A percentile compares a stretch with the other conserved stretches of the same genome.
These are phyloP conservation scores for Erythrophleum fordii DNA, from an alignment of 306 rosid genomes.

Conservation along the genomic window DNA sequence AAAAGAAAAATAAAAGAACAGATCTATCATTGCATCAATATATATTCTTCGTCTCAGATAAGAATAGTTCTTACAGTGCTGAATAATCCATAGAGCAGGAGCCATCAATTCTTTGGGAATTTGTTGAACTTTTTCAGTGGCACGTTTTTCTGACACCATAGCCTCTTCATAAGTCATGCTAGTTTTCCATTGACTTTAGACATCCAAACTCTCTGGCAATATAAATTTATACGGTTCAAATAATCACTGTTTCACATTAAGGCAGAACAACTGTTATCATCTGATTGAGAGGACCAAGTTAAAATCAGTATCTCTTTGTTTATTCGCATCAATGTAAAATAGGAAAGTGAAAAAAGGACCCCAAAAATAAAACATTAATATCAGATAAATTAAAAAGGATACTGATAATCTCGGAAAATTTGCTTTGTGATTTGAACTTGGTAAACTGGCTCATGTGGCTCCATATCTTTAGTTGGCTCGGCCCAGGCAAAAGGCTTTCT, in stretches of 20 bases:
- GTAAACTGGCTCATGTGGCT: constrained; percentile 69
- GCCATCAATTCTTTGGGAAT: constrained; percentile 76
- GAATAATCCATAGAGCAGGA: constrained; percentile 75
- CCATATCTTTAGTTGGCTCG: constrained; percentile 72
- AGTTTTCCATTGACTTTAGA: constrained; percentile 81
- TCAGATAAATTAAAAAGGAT: constrained; percentile 53
- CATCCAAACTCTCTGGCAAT: constrained; percentile 87
- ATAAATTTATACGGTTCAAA: constrained; percentile 70
- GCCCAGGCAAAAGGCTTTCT: constrained; percentile 72
- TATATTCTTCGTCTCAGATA: constrained; percentile 33
- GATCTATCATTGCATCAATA: constrained; percentile 14
- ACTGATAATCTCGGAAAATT: constrained; percentile 79
- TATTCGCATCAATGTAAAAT: not conserved
- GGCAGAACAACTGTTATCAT: constrained; percentile 42
- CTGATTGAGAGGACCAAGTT: not conserved
- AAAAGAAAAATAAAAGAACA: not conserved
- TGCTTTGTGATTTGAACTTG: constrained; percentile 89
- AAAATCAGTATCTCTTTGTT: not conserved
- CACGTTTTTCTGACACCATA: constrained; percentile 79
- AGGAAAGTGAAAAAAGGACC: not conserved
- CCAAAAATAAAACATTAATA: not conserved
- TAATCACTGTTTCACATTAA: constrained; percentile 70
- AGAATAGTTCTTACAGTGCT: constrained; percentile 72
- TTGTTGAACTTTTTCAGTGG: constrained; percentile 83
- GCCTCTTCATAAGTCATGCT: constrained; percentile 96